phyloP scores from a whole-genome alignment of 1,284 basidiomycete genomes.

The Meira miltonrushii region DNA sequence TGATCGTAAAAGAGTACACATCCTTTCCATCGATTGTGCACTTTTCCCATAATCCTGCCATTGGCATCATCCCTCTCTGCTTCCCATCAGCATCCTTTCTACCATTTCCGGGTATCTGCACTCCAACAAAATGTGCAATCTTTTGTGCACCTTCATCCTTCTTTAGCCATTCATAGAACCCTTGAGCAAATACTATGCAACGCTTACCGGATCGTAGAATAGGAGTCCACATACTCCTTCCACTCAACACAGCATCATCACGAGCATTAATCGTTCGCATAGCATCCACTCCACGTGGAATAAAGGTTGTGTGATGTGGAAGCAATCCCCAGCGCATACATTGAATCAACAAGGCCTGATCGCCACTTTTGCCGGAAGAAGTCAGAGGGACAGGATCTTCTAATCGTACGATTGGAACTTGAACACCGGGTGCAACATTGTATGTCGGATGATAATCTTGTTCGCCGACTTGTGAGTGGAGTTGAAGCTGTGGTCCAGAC shows the following conservation, averaged over 20 bases:
- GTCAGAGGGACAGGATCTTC: conserved; percentile 11
- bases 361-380: neutral
- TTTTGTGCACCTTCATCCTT: conserved; percentile 20
- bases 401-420: conserved; percentile 31
- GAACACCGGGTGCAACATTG: conserved; percentile 43
- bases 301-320: conserved; percentile 71
- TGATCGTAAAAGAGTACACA: conserved; percentile 78
- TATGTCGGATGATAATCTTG: conserved; percentile 30
- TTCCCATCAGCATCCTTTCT: conserved; percentile 67
- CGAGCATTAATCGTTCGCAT: conserved; percentile 85
- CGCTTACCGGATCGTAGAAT: conserved; percentile 23
- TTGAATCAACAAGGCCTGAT: conserved; percentile 26
- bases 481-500: neutral
- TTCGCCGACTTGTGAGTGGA: neutral
- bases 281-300: conserved; percentile 61
- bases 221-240: conserved; percentile 24
- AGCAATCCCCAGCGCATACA: conserved; percentile 78
- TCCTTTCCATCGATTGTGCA: conserved; percentile 58
- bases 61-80: conserved; percentile 65
- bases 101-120: conserved; percentile 58
- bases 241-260: conserved; percentile 66
- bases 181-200: conserved; percentile 48
- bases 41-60: conserved; percentile 82
- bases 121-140: conserved; percentile 70
- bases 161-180: conserved; percentile 38